Conservation (phyloP, 495 filamentous ascomycete species). For the Xylaria castorea region DNA sequence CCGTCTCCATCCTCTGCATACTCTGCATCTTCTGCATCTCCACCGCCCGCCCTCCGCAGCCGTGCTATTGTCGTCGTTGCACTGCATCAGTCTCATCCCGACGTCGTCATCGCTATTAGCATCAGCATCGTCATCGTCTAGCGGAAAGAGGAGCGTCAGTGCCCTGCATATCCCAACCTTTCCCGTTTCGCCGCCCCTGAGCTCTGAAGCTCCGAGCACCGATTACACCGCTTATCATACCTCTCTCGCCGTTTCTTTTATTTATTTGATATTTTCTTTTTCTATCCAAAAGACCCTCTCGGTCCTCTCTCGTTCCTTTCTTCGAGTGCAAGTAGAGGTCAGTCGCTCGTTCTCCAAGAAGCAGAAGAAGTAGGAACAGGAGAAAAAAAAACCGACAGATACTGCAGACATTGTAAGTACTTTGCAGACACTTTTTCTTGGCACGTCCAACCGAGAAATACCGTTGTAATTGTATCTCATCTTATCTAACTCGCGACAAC, state of each 20-base stretch:
- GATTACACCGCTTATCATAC: conserved; percentile 25
- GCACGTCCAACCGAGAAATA: conserved; percentile 7
- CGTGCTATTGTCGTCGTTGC: conserved; percentile 5
- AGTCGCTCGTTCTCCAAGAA: conserved; percentile 22
- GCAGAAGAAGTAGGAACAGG: conserved; percentile 7
- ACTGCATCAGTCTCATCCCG: conserved; percentile 1
- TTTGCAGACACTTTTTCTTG: conserved; percentile 21
- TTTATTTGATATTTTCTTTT: background rate
- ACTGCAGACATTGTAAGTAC: conserved; percentile 20
- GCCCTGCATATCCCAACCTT: conserved; percentile 13
- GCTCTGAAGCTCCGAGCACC: conserved; percentile 8
- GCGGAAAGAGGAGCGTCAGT: conserved; percentile 6
- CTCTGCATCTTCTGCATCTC: conserved; percentile 12
- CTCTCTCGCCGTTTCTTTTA: background rate
- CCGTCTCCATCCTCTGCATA: conserved; percentile 11
- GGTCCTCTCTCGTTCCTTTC: conserved; percentile 8
- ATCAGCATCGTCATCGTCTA: background rate
- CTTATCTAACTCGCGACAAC: conserved; percentile 17
- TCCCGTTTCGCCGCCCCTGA: conserved; percentile 17
- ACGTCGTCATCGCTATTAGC: background rate
- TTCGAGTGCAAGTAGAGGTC: conserved; percentile 19
- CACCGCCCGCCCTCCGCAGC: conserved; percentile 2
- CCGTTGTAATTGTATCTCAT: conserved; percentile 19
- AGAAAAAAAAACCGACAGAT: conserved; percentile 6
- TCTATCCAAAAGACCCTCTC: conserved; percentile 13